Base-by-base conservation (phyloP, 768 basidiomycete genomes). In the Lentinula sp. region DNA sequence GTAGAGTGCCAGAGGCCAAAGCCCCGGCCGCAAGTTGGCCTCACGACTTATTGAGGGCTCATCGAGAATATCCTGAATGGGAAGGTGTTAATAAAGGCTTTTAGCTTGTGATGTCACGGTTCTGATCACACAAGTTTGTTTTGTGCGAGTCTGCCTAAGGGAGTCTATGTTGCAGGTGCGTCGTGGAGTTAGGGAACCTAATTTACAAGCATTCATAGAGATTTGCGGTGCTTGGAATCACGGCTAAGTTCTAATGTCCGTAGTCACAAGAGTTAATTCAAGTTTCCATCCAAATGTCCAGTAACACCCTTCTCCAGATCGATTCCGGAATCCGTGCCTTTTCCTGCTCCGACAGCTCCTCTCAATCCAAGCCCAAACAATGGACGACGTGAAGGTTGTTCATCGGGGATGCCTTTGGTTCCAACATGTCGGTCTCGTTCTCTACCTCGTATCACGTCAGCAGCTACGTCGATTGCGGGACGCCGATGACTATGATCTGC, bases 11-110 rank as follows among this genome's bases (percentile, higher is more conserved):
- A 54, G 33, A n/a, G 37, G 10, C 16, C 4, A 54, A 39, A 39
- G 53, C 53, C 10, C 53, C 53, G 5, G 18, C 53, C 39, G 53
- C 53, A 23, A 54, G 53, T 37, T 54, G 53, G 53, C 53, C 53
- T 10, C n/a, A 54, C 20, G 20, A 37, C 39, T 20, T 54, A 20
- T 37, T 37, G 18, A 37, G 35, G 12, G 53, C 53, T 13, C n/a
- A 54, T 54, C 35, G 33, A 23, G 33, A 12, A 20, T 3, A 39
- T 39, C 35, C 33, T 3, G 33, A 41, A 20, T 5, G 18, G 36
- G 15, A 39, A 18, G 53, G 36, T 13, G 36, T 54, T 5, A 54
- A 54, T 18, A 39, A 39, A 20, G 35, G 53, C 33, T 54, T 54
- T 9, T 54, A 52, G 36, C 20, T 2, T 28, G 28, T 3, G 28